Base-by-base conservation (phyloP, 2,329 filamentous ascomycete genomes). In the Fusarium setosum region DNA sequence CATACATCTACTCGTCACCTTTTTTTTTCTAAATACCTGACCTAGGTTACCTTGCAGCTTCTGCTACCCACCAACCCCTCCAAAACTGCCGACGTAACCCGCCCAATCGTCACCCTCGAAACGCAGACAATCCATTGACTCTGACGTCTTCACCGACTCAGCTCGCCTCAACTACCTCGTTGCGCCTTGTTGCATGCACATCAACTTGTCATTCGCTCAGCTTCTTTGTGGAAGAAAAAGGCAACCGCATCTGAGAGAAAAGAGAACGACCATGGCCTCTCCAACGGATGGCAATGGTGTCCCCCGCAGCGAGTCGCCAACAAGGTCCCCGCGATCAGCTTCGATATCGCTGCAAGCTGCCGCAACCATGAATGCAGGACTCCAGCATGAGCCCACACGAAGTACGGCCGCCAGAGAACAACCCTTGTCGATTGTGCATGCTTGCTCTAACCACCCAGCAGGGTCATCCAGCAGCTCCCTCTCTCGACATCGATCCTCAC, bases 361-460 rank as follows among this genome's bases (percentile, higher is more conserved):
- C 12, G 92, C 91, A 8, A 89, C 91, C 40, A 86, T 94, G 77
- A 95, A 95, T 75, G 90, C 92, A 24, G 88, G 92, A 50, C 86
- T 93, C 24, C 88, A 92, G 68, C 87, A 86, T 65, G 87, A 91
- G 72, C 82, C 86, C 35, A 85, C 86, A 12, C 79, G 84, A 74
- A 81, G 87, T 89, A 81, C 44, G 82, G 38, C n/a, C 24, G n/a
- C 34, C 35, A 20, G 23, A 26, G 59, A n/a, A 15, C 24, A 24
- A 21, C n/a, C 29, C 34, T 8, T 8, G 9, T 10, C n/a, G 40
- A 15, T 34, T 34, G 13, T 47, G 44, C 18, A 11, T 2, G 29
- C 18, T 20, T 11, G 32, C 26, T 38, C 62, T 71, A 18, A 67
- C 48, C 66, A 62, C 40, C 17, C 4, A 11, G 8, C 53, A 86